Evolutionary conservation across 768 basidiomycete species (phyloP).

Genomic region (Amanita exitialis): DNA sequence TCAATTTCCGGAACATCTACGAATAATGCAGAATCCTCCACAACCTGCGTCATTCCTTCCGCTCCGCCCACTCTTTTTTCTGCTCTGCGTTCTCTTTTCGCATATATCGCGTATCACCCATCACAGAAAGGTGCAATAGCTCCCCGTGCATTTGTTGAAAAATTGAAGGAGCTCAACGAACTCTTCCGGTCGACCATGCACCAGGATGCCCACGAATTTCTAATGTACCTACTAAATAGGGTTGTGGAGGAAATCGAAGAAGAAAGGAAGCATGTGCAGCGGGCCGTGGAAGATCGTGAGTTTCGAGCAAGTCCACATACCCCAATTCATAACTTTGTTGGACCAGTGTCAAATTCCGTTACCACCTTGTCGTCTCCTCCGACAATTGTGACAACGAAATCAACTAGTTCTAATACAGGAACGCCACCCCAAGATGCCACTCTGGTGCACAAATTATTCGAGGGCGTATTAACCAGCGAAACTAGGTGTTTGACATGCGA

Average conservation of each 20-base stretch:
- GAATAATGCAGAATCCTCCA: slow-evolving; percentile 15
- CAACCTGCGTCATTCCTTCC: slow-evolving; percentile 39
- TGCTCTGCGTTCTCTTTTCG: slow-evolving; percentile 87
- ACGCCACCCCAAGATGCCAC: slow-evolving; percentile 46
- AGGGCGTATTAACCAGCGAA: slow-evolving; percentile 92
- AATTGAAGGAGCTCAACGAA: slow-evolving; percentile 88
- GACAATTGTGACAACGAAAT: slow-evolving; percentile 24
- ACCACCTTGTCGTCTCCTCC: slow-evolving; percentile 38
- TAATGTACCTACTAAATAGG: slow-evolving; percentile 88
- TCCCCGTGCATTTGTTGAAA: slow-evolving; percentile 87
- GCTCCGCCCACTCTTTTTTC: slow-evolving; percentile 75
- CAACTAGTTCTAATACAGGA: slow-evolving; percentile 37
- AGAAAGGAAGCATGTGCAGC: slow-evolving; percentile 37
- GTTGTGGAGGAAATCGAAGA: slow-evolving; percentile 90
- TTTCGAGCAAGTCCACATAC: slow-evolving; percentile 11
- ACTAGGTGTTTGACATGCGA: slow-evolving; percentile 97
- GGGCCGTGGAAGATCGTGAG: slow-evolving; percentile 51
- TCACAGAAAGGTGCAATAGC: slow-evolving; percentile 77
- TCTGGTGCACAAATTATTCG: slow-evolving; percentile 86
- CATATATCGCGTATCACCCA: slow-evolving; percentile 72
- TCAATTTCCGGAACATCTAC: slow-evolving; percentile 17
- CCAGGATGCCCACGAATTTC: slow-evolving; percentile 98
- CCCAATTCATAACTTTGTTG: slow-evolving; percentile 5
- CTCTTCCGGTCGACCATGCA: slow-evolving; percentile 87
- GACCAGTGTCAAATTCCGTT: slow-evolving; percentile 50